Percentiles rank a stretch among this genome's conserved stretches.
phyloP scores from a whole-genome alignment of 2,329 filamentous ascomycete genomes.

The Fusarium keratoplasticum region DNA sequence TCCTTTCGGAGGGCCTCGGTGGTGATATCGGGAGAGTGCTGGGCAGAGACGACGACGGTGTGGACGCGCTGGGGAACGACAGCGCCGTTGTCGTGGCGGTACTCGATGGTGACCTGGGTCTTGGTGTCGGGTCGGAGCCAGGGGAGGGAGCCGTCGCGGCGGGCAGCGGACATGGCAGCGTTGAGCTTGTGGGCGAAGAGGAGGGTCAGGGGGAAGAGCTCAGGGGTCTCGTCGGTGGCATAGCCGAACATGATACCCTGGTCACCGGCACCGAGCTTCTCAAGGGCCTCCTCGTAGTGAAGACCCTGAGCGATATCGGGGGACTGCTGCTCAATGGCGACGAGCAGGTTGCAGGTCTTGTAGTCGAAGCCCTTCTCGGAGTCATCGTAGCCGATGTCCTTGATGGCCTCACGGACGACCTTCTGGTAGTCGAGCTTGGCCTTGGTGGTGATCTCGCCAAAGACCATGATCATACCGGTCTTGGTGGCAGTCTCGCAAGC shows the following conservation, averaged over 20 bases:
- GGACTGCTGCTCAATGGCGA: conserved; percentile 99
- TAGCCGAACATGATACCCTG: conserved; percentile 99
- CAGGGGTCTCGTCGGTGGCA: conserved; percentile 98
- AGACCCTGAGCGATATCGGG: conserved; percentile 99
- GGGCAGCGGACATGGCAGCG: conserved; percentile 89
- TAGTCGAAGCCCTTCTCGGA: conserved; percentile 99
- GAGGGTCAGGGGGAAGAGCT: conserved; percentile 94
- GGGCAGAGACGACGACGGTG: conserved; percentile 96
- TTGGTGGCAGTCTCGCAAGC: conserved; percentile 99
- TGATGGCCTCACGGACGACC: conserved; percentile 92
- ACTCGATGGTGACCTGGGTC: conserved; percentile 99
- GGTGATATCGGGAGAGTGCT: conserved; percentile 89
- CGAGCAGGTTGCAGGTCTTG: conserved; percentile 99
- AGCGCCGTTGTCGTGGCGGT: conserved; percentile 94
- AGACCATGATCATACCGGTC: conserved; percentile 99
- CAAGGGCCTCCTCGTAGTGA: conserved; percentile 96
- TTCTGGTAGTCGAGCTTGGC: conserved; percentile 97
- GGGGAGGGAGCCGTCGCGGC: conserved; percentile 85
- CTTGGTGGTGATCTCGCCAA: conserved; percentile 98
- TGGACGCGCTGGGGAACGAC: conserved; percentile 93
- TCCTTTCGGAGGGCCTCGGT: conserved; percentile 94
- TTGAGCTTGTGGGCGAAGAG: conserved; percentile 98
- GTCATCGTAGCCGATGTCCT: conserved; percentile 98
- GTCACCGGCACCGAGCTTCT: conserved; percentile 98
- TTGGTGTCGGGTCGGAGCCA: conserved; percentile 99